phyloP scores from a whole-genome alignment of 768 basidiomycete genomes.

The Kwoniella dejecticola region DNA sequence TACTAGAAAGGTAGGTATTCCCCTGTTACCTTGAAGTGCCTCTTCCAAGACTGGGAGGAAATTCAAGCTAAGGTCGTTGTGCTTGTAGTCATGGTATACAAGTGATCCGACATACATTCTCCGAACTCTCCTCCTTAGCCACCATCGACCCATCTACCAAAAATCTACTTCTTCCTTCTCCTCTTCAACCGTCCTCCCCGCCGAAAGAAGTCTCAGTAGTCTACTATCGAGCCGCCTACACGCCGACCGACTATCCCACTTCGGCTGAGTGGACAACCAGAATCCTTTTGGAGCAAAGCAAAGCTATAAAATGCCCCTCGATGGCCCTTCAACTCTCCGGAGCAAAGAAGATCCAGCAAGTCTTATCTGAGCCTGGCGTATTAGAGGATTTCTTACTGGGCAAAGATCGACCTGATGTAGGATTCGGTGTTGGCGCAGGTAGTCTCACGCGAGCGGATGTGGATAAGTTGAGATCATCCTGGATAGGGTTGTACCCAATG shows the following conservation, averaged over 20 bases:
- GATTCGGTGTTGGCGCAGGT: constrained; percentile 41
- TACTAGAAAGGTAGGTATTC: constrained; percentile 68
- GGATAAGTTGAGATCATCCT: constrained; percentile 67
- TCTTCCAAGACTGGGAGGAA: neutral
- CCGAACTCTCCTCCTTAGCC: constrained; percentile 66
- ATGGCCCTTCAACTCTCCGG: constrained; percentile 92
- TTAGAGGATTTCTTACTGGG: constrained; percentile 69
- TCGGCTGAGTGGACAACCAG: constrained; percentile 67
- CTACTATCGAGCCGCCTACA: constrained; percentile 89
- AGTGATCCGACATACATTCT: constrained; percentile 73
- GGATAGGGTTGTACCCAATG: constrained; percentile 88
- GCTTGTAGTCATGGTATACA: constrained; percentile 69
- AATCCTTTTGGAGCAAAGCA: constrained; percentile 73
- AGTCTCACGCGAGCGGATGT: constrained; percentile 57
- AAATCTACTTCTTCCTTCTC: constrained; percentile 51
- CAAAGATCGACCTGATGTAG: constrained; percentile 41
- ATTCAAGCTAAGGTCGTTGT: neutral
- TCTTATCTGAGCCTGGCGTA: constrained; percentile 70
- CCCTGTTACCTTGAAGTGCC: too few relatives aligned
- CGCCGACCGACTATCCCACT: constrained; percentile 75
- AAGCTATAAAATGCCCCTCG: constrained; percentile 89
- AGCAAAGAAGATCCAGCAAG: constrained; percentile 92
- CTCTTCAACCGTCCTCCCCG: constrained; percentile 55
- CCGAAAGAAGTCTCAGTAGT: constrained; percentile 73
- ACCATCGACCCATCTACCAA: constrained; percentile 57